These are phyloP conservation scores for Cytospora schulzeri DNA, from an alignment of 2,329 filamentous ascomycete genomes.

Conservation along the genomic window DNA sequence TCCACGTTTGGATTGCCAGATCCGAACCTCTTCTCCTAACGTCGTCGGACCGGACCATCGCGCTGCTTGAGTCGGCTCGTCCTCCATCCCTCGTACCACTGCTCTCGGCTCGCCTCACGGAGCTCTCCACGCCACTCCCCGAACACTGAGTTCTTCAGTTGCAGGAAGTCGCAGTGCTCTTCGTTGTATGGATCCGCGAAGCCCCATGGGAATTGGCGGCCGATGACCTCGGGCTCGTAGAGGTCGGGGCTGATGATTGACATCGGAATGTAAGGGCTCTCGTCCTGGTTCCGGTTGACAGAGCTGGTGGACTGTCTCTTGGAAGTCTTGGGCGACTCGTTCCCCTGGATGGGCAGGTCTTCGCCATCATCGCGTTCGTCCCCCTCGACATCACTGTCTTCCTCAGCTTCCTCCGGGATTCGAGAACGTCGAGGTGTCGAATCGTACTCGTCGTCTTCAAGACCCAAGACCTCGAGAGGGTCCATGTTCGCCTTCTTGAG, in stretches of 20 bases:
- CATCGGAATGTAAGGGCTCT: slow-evolving; percentile 76
- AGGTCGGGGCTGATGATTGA: slow-evolving; percentile 93
- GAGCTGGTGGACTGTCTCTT: slow-evolving; percentile 52
- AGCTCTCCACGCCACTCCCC: slow-evolving; percentile 90
- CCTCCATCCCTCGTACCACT: slow-evolving; percentile 97
- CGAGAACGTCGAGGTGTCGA: slow-evolving; percentile 51
- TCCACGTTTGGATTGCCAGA: slow-evolving; percentile 9
- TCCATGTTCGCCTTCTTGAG: slow-evolving; percentile 85
- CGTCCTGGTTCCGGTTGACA: slow-evolving; percentile 50
- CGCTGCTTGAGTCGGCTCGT: slow-evolving; percentile 66
- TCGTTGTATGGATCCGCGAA: slow-evolving; percentile 92
- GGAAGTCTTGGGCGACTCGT: slow-evolving; percentile 39
- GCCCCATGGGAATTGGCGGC: slow-evolving; percentile 93
- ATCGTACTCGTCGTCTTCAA: slow-evolving; percentile 74
- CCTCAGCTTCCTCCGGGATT: slow-evolving; percentile 54
- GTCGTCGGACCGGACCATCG: slow-evolving; percentile 43
- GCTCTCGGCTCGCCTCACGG: slow-evolving; percentile 83
- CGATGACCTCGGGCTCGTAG: slow-evolving; percentile 78
- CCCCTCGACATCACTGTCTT: slow-evolving; percentile 36
- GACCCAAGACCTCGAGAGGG: slow-evolving; percentile 80
- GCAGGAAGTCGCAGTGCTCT: slow-evolving; percentile 90
- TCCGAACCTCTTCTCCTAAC: slow-evolving; percentile 35
- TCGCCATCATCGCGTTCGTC: slow-evolving; percentile 36
- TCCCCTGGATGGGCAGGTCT: slow-evolving; percentile 40
- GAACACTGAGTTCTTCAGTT: slow-evolving; percentile 90